Evolutionary conservation across 2,329 filamentous ascomycete genomes (phyloP), one percentile per base, ranked within the genome.

Genomic region (Beauveria asiatica): DNA sequence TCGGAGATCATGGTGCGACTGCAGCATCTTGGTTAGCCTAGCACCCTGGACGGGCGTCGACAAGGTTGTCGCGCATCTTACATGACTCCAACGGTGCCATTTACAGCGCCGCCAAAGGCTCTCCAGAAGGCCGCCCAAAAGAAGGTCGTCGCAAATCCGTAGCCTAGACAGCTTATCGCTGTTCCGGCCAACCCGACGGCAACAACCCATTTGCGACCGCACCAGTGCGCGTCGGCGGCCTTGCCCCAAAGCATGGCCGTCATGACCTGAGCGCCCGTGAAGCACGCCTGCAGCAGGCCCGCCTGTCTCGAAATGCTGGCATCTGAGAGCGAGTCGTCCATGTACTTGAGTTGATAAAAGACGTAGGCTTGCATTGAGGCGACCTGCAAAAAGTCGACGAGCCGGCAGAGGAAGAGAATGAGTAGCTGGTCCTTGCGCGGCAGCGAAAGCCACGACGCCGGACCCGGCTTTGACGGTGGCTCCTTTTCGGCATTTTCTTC

Each of bases 241-340:
- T 86, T 79, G 0, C 88, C 88, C 88, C 88, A 91, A 62, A 87
- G 76, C 53, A 92, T 83, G 1, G 87, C 87, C 1, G 88, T 91
- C 21, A 87, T 70, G 61, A 90, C 89, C 67, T 92, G 88, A 0
- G 86, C 85, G 5, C 84, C 85, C 0, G 88, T 89, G 68, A 91
- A 92, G 27, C 84, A 83, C 17, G 84, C 88, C 59, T 88, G 85
- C 27, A 91, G 74, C 21, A 90, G 75, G 27, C 88, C 88, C 0
- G 86, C 87, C 68, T 90, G 87, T 5, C 79, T 79, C 0, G 88
- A 83, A 60, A 90, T 86, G 51, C 75, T 71, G 25, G 77, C 70
- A 59, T 82, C 78, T 17, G 79, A 76, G 16, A 81, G 70, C 0
- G 79, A 81, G 2, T 80, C 80, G 62, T 76, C 71, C 69, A 91